phyloP scores from a whole-genome alignment of 73 alveolate genomes.

The Paramecium octaurelia region DNA sequence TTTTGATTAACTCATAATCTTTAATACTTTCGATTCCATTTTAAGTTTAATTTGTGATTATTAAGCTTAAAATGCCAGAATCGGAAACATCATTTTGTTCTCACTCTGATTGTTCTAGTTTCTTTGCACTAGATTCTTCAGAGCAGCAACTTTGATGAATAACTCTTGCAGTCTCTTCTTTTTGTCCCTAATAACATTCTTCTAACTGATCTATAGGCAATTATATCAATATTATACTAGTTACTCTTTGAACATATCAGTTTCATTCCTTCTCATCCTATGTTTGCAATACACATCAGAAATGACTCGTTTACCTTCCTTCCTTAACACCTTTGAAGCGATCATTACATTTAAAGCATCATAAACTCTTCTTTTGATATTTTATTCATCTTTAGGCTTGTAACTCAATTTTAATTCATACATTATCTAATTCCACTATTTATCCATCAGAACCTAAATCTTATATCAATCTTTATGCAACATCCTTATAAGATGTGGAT shows the following conservation, averaged over 20 bases:
- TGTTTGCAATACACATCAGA: slow-evolving; percentile 57
- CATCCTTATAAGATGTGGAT: slow-evolving; percentile 81
- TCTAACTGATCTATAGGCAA: neutral
- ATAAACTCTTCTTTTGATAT: slow-evolving; percentile 88
- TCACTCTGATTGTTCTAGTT: neutral
- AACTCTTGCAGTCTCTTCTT: neutral
- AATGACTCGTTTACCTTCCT: slow-evolving; percentile 71
- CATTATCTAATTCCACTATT: slow-evolving; percentile 54
- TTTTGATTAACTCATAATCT: neutral
- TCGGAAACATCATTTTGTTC: neutral
- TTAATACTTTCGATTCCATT: neutral
- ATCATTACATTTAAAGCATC: slow-evolving; percentile 89
- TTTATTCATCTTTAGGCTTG: slow-evolving; percentile 79
- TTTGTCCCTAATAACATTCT: neutral
- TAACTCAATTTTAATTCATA: slow-evolving; percentile 6
- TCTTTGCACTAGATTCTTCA: neutral
- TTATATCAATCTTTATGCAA: slow-evolving; percentile 73
- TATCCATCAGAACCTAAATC: slow-evolving; percentile 60
- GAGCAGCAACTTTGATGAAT: neutral
- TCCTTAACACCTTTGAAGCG: slow-evolving; percentile 79
- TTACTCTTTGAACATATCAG: neutral
- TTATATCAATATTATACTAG: neutral
- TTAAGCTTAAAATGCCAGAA: neutral
- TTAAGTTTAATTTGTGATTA: neutral
- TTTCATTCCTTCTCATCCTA: neutral